Conservation (phyloP, 257 asterid genomes). For the Lantana camara region DNA sequence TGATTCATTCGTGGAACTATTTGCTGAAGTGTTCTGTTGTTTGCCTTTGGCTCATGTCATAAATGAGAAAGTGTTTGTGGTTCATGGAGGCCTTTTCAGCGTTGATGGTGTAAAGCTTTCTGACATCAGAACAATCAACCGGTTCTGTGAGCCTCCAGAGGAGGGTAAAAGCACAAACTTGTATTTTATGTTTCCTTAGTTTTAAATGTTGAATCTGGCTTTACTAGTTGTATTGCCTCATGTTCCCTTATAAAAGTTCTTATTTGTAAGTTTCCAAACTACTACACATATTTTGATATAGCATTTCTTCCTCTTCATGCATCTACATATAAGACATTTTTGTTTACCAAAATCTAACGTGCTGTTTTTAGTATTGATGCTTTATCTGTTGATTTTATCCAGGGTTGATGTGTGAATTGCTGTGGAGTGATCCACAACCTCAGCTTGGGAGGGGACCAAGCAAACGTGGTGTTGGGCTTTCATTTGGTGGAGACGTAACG, state of each 20-base stretch:
- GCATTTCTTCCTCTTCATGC: slow-evolving; percentile 12
- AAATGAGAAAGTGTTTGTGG: slow-evolving; percentile 80
- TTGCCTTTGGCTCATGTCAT: slow-evolving; percentile 94
- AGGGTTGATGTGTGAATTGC: slow-evolving; percentile 98
- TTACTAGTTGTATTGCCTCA: slow-evolving; percentile 14
- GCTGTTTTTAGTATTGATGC: no score
- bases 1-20: slow-evolving; percentile 88
- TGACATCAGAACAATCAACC: slow-evolving; percentile 84
- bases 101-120: slow-evolving; percentile 96
- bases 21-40: slow-evolving; percentile 97
- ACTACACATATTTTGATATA: background rate
- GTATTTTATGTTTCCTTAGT: background rate
- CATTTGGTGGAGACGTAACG: slow-evolving; percentile 90
- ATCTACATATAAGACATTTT: no score
- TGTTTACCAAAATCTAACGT: no score
- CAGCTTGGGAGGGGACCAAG: slow-evolving; percentile 99
- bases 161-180: slow-evolving; percentile 70
- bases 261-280: background rate
- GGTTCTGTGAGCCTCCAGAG: slow-evolving; percentile 98
- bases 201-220: background rate
- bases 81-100: slow-evolving; percentile 98
- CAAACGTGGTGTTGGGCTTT: slow-evolving; percentile 98
- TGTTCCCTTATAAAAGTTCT: background rate
- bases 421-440: slow-evolving; percentile 99
- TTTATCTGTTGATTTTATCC: slow-evolving; percentile 29